These are phyloP conservation scores for Cydonia oblonga DNA, from an alignment of 331 rosid genomes.

Conservation along the genomic window DNA sequence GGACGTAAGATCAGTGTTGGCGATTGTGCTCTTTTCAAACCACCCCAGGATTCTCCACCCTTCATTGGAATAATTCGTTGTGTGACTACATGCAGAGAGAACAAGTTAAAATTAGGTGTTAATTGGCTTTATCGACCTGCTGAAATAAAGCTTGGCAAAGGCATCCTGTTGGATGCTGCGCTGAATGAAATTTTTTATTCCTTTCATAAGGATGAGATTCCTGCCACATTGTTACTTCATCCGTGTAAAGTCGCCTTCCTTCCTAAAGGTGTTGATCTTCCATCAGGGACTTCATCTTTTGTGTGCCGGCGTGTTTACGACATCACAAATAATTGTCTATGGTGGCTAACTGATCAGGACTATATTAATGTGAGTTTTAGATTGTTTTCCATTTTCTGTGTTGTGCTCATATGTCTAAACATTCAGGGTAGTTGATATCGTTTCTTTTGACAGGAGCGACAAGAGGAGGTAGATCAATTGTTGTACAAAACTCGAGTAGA, in stretches of 20 bases:
- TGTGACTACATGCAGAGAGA: constrained; percentile 37
- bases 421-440: not conserved
- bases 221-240: constrained; percentile 92
- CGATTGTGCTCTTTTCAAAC: constrained; percentile 22
- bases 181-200: constrained; percentile 91
- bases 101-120: constrained; percentile 53
- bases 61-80: constrained; percentile 89
- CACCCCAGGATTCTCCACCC: constrained; percentile 81
- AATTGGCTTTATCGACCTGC: constrained; percentile 88
- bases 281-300: constrained; percentile 86
- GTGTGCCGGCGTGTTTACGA: constrained; percentile 87
- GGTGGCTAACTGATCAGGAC: constrained; percentile 88
- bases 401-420: not conserved
- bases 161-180: constrained; percentile 61
- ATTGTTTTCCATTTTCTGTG: not conserved
- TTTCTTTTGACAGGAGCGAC: constrained; percentile 43
- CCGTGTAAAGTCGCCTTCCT: constrained; percentile 97
- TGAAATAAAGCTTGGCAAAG: constrained; percentile 74
- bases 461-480: constrained; percentile 75
- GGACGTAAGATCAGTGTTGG: constrained; percentile 85
- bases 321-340: constrained; percentile 57
- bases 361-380: constrained; percentile 59
- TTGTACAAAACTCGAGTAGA: constrained; percentile 68
- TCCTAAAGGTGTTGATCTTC: constrained; percentile 79
- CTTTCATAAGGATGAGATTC: constrained; percentile 93